Conservation (phyloP, 2,329 filamentous ascomycete genomes). For the Ascochyta pisi region DNA sequence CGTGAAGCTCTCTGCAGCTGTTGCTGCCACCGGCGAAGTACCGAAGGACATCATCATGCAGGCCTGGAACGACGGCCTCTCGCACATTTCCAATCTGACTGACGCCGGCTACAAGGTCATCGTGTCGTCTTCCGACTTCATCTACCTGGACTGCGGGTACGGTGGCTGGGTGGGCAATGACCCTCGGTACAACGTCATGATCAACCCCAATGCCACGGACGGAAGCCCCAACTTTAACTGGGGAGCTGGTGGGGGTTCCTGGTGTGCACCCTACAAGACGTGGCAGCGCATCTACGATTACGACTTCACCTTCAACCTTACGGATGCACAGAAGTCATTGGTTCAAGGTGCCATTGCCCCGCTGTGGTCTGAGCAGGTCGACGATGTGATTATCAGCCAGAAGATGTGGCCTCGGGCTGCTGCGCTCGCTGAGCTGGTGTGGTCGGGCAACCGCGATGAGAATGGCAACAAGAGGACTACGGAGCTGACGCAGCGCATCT, state of each 20-base stretch:
- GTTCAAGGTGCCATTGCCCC: conserved; percentile 61
- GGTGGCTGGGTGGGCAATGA: conserved; percentile 64
- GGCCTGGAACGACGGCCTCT: conserved; percentile 62
- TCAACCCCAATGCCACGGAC: conserved; percentile 56
- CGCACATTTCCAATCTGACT: conserved; percentile 61
- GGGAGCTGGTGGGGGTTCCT: conserved; percentile 61
- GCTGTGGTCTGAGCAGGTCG: conserved; percentile 63
- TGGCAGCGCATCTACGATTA: conserved; percentile 68
- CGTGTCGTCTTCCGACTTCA: conserved; percentile 62
- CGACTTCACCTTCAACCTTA: conserved; percentile 61
- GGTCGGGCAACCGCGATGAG: conserved; percentile 61
- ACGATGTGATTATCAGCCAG: conserved; percentile 58
- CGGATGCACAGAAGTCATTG: conserved; percentile 55
- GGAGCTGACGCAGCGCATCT: conserved; percentile 61
- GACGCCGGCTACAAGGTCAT: conserved; percentile 61
- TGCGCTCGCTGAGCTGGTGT: conserved; percentile 62
- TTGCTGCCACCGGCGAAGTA: conserved; percentile 55
- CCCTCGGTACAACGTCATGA: conserved; percentile 61
- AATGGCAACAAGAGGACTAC: conserved; percentile 61
- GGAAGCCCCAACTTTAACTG: conserved; percentile 61
- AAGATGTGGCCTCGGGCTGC: conserved; percentile 65
- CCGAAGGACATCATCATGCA: conserved; percentile 62
- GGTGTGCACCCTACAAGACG: conserved; percentile 66
- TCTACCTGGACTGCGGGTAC: conserved; percentile 64
- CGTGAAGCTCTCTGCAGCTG: conserved; percentile 51